Base-by-base conservation (phyloP, 148 eudicot species). In the Rhododendron ferrugineum region DNA sequence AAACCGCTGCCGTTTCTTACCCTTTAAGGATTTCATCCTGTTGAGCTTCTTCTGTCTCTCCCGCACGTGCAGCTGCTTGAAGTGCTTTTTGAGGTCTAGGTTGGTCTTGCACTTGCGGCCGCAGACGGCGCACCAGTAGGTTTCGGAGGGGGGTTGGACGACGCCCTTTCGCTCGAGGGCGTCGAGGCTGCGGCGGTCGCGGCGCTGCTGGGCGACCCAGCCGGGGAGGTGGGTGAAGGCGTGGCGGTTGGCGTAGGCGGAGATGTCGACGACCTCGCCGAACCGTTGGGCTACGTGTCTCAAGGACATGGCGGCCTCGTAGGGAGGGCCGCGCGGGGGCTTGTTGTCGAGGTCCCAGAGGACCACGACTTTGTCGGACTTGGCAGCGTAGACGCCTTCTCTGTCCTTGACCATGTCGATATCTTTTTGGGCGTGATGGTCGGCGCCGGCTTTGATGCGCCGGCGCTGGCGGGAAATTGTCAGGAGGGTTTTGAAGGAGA, bases 291-390 rank as follows among this genome's bases (percentile, higher is more conserved):
- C 98, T 36, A 93, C 87, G 13, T 64, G 34, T 34, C 86, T 89
- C 0, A 95, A 84, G 8, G 95, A 84, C 28, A 82, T 54, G 9
- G 98, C 96, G 15, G 98, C 98, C 68, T 90, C 80, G 87, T 87
- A 94, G 1, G 98, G 98, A 5, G 96, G 93, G 1, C 98, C 98
- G 1, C 98, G 92, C 3, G 98, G 98, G 22, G 98, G 98, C 81
- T 95, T 95, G 89, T 95, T 95, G 86, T 95, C 98, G 1, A 95
- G 81, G 46, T 95, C 98, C 98, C 98, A 95, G 37, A 94, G 83
- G 14, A 95, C 89, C 5, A 92, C 96, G 2, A 95, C 97, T 81
- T 93, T 95, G 81, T 91, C 91, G 32, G 93, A 91, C 73, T 92
- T 94, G 1, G 96, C 87, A 3, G 92, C 82, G 87, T 87, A 95